phyloP scores from a whole-genome alignment of 2,329 filamentous ascomycete species.

The Aspergillus transmontanensis region DNA sequence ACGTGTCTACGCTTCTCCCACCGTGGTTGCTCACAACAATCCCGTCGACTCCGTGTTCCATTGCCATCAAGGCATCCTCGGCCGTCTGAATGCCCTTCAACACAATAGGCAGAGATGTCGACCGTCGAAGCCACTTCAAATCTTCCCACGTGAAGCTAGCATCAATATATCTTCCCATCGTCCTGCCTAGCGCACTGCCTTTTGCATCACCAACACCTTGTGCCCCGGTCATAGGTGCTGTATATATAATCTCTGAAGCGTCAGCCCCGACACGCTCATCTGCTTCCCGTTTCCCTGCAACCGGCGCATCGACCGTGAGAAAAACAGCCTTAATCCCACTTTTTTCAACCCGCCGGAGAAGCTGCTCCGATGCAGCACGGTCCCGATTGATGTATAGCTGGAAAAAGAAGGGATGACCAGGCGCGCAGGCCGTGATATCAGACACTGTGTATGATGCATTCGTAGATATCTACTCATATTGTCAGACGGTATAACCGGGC shows the following conservation, averaged over 20 bases:
- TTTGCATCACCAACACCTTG: neutral
- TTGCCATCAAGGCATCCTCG: conserved; percentile 20
- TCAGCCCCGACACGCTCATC: conserved; percentile 10
- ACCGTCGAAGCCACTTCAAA: neutral
- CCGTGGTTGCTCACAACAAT: conserved; percentile 59
- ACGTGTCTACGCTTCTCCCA: conserved; percentile 53
- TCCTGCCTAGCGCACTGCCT: neutral
- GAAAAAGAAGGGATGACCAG: conserved; percentile 82
- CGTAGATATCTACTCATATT: conserved; percentile 76
- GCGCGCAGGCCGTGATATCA: conserved; percentile 71
- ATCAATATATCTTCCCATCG: neutral
- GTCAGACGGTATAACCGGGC: neutral
- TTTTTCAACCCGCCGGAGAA: conserved; percentile 72
- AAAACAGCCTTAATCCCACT: conserved; percentile 78
- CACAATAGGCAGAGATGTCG: conserved; percentile 16
- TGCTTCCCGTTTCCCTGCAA: conserved; percentile 72
- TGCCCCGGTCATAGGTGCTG: conserved; percentile 7
- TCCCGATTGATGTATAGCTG: conserved; percentile 92
- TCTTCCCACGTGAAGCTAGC: neutral
- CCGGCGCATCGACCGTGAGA: conserved; percentile 85
- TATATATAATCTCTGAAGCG: neutral
- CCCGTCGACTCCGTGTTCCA: conserved; percentile 38
- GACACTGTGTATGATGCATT: conserved; percentile 84
- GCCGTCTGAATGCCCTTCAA: conserved; percentile 22
- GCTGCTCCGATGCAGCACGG: conserved; percentile 73